Percentiles rank a stretch among this genome's conserved stretches.
These are phyloP conservation scores for Tulasnella calospora DNA, from an alignment of 768 basidiomycete species.

Conservation along the genomic window DNA sequence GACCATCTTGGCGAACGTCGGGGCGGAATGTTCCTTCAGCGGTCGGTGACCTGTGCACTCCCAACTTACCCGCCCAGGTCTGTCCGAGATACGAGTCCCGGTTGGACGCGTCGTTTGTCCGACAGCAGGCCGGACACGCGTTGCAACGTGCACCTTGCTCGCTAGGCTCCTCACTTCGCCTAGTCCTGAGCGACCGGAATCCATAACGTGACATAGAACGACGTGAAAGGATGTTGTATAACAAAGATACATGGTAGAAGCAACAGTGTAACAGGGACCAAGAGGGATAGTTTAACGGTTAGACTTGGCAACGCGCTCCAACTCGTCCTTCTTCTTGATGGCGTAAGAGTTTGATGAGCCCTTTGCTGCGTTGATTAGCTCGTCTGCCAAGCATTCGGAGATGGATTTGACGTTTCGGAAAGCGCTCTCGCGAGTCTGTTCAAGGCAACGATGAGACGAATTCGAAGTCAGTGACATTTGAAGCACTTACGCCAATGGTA, in stretches of 20 bases:
- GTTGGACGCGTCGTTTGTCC: not conserved
- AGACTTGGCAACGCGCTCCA: conserved; percentile 99
- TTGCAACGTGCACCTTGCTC: not conserved
- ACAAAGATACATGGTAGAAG: conserved; percentile 8
- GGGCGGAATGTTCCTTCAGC: not conserved
- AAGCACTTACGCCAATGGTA: conserved; percentile 79
- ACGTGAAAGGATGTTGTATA: conserved; percentile 6
- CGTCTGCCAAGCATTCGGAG: conserved; percentile 97
- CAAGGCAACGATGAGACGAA: conserved; percentile 13
- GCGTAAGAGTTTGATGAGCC: conserved; percentile 99
- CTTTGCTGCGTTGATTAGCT: conserved; percentile 99
- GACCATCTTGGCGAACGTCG: not conserved
- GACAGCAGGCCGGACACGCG: not conserved
- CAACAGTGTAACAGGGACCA: not conserved
- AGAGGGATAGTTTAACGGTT: conserved; percentile 74
- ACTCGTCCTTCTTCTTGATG: conserved; percentile 99
- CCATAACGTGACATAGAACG: not conserved
- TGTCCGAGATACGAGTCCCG: not conserved
- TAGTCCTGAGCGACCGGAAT: not conserved
- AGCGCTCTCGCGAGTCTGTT: conserved; percentile 94
- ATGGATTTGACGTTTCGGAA: conserved; percentile 99
- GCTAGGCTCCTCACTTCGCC: not conserved
- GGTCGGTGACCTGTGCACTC: not conserved
- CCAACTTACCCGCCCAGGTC: not conserved
- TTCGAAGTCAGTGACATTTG: not conserved